Evolutionary conservation across 495 filamentous ascomycete genomes (phyloP).

Genomic region (Aspergillus wentii): DNA sequence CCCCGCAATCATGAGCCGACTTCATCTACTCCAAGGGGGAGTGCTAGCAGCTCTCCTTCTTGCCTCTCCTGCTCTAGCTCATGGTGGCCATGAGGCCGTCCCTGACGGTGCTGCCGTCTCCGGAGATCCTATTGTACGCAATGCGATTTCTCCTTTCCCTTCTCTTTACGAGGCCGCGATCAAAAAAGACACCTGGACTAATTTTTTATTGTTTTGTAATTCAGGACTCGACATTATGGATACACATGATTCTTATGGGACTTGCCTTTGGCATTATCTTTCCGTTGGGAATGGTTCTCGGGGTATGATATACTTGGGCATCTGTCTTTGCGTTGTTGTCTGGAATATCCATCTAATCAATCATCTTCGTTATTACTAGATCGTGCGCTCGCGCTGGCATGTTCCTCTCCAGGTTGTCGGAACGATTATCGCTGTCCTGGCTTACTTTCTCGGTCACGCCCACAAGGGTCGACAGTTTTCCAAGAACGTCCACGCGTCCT

Average conservation of each 20-base stretch:
- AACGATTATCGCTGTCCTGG: constrained; percentile 69
- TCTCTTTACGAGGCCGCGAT: no score
- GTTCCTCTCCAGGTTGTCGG: constrained; percentile 81
- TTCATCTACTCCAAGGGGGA: constrained; percentile 4
- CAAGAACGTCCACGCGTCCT: constrained; percentile 75
- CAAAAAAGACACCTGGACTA: no score
- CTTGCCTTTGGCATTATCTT: constrained; percentile 87
- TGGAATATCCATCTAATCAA: no score
- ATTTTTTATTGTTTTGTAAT: constrained; percentile 1
- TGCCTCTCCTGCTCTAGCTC: constrained; percentile 40
- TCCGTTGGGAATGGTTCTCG: constrained; percentile 91
- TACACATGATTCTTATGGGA: constrained; percentile 87
- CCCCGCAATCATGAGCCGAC: constrained; percentile 12
- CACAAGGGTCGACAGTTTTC: constrained; percentile 87
- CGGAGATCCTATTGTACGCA: constrained; percentile 81
- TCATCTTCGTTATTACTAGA: constrained; percentile 42
- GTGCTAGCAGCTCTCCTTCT: constrained; percentile 26
- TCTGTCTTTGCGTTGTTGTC: neutral
- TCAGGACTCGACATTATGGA: constrained; percentile 83
- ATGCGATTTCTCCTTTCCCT: constrained; percentile 14
- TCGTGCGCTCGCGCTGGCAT: constrained; percentile 87
- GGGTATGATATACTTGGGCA: constrained; percentile 48
- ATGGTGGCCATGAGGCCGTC: constrained; percentile 74
- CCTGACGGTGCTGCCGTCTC: constrained; percentile 72
- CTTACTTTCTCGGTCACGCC: constrained; percentile 85